phyloP scores from a whole-genome alignment of 2,329 filamentous ascomycete genomes.

The Diaporthe sp. region DNA sequence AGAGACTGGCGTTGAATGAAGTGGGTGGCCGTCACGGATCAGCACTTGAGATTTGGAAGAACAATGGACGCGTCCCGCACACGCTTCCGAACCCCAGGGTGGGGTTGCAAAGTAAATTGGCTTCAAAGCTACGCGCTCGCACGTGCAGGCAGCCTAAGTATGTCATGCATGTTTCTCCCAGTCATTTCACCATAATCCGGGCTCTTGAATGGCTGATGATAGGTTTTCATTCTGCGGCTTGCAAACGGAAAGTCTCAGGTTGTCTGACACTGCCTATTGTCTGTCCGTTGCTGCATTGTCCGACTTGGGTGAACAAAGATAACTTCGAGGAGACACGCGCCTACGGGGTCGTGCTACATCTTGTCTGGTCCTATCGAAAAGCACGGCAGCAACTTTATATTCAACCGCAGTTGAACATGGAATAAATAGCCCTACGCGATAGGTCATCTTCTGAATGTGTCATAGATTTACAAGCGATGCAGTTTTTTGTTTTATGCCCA shows the following conservation, averaged over 20 bases:
- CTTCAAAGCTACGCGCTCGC: constrained; percentile 1
- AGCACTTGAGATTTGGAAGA: too few relatives aligned
- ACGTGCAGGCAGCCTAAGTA: not conserved
- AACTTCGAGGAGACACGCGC: too few relatives aligned
- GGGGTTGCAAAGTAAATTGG: not conserved
- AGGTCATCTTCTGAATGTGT: not conserved
- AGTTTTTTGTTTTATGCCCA: not conserved
- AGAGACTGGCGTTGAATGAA: not conserved
- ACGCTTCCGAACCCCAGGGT: not conserved
- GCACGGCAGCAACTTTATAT: not conserved
- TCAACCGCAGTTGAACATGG: not conserved
- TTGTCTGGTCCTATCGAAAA: not conserved
- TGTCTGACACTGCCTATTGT: not conserved
- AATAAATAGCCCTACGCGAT: not conserved
- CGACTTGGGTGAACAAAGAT: not conserved
- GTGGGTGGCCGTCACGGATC: not conserved
- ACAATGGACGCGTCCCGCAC: too few relatives aligned
- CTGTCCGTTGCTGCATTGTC: not conserved
- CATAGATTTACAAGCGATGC: not conserved
- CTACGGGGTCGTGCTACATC: too few relatives aligned
- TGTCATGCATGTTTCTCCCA: not conserved
- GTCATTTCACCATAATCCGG: not conserved
- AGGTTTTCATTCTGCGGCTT: not conserved
- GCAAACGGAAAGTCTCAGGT: not conserved
- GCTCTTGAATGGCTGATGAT: not conserved